Evolutionary conservation across 805 yeast species (phyloP).

Genomic region (Metschnikowia hibisci): DNA sequence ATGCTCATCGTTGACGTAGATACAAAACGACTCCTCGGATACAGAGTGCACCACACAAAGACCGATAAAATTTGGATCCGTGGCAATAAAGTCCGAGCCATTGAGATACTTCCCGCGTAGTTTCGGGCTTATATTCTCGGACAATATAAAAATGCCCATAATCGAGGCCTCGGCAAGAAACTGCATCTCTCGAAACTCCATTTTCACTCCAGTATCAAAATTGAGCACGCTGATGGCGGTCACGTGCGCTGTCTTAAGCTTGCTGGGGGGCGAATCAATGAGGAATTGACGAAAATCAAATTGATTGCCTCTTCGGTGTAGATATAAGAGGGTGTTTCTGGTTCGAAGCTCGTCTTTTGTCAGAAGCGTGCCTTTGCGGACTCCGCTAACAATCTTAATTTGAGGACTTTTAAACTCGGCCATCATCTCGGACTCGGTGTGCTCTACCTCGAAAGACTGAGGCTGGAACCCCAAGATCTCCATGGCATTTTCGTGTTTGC

Average conservation of each 20-base stretch:
- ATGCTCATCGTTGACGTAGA: constrained; percentile 50
- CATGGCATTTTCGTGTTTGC: constrained; percentile 29
- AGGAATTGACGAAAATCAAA: constrained; percentile 13
- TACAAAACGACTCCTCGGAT: constrained; percentile 37
- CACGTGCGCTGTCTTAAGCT: constrained; percentile 8
- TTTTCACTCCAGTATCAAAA: constrained; percentile 5
- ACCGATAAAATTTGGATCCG: constrained; percentile 37
- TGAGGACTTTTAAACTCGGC: constrained; percentile 6
- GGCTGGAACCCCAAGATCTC: constrained; percentile 16
- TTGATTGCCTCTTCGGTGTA: constrained; percentile 40
- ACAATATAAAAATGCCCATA: constrained; percentile 10
- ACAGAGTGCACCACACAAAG: constrained; percentile 63
- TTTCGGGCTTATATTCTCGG: background rate
- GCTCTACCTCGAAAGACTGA: constrained; percentile 27
- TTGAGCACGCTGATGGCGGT: constrained; percentile 13
- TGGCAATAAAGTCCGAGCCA: constrained; percentile 3
- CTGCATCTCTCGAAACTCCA: background rate
- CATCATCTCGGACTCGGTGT: constrained; percentile 16
- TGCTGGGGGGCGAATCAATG: constrained; percentile 9
- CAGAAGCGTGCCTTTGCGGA: constrained; percentile 28
- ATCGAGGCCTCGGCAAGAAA: constrained; percentile 14
- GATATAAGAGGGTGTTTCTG: constrained; percentile 48
- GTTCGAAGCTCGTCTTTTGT: constrained; percentile 51
- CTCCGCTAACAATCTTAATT: constrained; percentile 9
- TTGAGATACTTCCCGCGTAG: background rate